phyloP scores from a whole-genome alignment of 2,329 filamentous ascomycete genomes.

The Penicillium oxalicum region DNA sequence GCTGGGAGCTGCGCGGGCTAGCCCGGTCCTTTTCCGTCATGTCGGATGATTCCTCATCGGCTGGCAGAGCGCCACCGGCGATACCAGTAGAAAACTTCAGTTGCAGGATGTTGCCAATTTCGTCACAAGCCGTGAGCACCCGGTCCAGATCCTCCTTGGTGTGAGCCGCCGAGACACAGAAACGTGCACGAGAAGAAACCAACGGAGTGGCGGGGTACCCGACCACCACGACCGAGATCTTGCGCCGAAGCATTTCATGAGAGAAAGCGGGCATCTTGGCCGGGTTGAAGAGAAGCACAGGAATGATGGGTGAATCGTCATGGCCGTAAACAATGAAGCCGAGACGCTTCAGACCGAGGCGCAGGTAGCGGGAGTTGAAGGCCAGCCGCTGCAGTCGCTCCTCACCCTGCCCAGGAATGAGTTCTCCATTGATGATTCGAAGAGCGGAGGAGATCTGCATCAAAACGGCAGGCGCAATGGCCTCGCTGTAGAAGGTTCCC shows the following conservation, averaged over 20 bases:
- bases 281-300: conserved; percentile 92
- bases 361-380: conserved; percentile 98
- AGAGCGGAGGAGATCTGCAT: conserved; percentile 85
- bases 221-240: conserved; percentile 95
- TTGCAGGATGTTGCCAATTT: conserved; percentile 85
- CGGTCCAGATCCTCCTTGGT: conserved; percentile 98
- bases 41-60: conserved; percentile 63
- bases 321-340: conserved; percentile 96
- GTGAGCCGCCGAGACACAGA: conserved; percentile 92
- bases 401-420: conserved; percentile 84
- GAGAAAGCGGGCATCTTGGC: conserved; percentile 98
- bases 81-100: conserved; percentile 96
- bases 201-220: conserved; percentile 95
- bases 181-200: conserved; percentile 87
- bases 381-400: conserved; percentile 92
- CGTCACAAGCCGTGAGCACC: conserved; percentile 79
- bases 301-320: conserved; percentile 96
- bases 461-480: conserved; percentile 78
- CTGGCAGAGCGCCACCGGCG: conserved; percentile 75
- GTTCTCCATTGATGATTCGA: conserved; percentile 80
- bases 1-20: conserved; percentile 46
- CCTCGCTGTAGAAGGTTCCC: conserved; percentile 79
- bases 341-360: conserved; percentile 90
- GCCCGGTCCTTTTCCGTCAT: conserved; percentile 61
- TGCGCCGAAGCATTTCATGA: conserved; percentile 95